phyloP scores from a whole-genome alignment of 192 early-diverging fungal genomes.

The Rhizophagus sp. region DNA sequence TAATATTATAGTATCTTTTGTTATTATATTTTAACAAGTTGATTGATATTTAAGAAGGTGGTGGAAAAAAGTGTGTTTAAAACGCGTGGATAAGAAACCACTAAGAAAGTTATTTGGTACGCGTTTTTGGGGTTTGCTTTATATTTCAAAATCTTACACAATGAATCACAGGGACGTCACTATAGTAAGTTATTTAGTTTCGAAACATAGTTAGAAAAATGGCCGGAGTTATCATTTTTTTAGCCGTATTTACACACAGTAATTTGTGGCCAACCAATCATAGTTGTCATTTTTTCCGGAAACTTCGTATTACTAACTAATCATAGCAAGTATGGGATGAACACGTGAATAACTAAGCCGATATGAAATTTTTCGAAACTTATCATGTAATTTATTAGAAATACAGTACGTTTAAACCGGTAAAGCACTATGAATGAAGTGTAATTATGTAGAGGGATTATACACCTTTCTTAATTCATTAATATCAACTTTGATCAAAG shows the following conservation, averaged over 20 bases:
- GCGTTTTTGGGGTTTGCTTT: not conserved
- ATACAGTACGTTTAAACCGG: no score
- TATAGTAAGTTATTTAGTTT: not conserved
- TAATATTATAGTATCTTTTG: no score
- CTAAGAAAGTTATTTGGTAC: not conserved
- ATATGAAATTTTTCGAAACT: no score
- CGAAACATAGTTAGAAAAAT: not conserved
- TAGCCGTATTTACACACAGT: not conserved
- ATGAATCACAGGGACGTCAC: not conserved
- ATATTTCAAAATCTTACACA: no score
- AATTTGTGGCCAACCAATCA: not conserved
- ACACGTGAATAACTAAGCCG: no score
- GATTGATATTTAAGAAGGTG: not conserved
- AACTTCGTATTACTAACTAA: slow-evolving; percentile 25
- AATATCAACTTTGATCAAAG: slow-evolving; percentile 52
- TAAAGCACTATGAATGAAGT: not conserved
- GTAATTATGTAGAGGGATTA: slow-evolving; percentile 33
- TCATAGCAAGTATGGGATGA: no score
- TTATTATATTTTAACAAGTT: not conserved
- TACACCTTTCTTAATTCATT: slow-evolving; percentile 74
- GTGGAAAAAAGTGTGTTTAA: not conserved
- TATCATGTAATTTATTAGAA: no score
- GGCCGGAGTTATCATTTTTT: not conserved
- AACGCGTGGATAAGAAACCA: not conserved
- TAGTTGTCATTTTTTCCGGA: not conserved